Base-by-base conservation (phyloP, 2,329 filamentous ascomycete genomes). In the Colletotrichum camelliae region DNA sequence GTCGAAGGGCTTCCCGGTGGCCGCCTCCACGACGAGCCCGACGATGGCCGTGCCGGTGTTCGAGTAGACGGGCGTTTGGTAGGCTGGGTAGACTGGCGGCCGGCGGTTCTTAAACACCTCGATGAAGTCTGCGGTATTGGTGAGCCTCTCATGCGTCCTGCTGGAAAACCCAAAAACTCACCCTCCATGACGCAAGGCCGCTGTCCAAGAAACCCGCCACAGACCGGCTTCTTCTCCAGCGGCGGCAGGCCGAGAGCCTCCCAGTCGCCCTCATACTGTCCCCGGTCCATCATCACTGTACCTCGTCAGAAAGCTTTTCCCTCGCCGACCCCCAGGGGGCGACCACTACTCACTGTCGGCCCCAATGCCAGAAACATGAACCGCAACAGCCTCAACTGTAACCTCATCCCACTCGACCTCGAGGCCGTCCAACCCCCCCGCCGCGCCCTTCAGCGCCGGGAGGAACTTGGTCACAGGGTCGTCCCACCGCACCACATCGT, bases 11-110 rank as follows among this genome's bases (percentile, higher is more conserved):
- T 83, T 84, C 5, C 85, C 85, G 1, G 86, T 87, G 0, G 87
- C 83, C 7, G 83, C 83, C 74, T 89, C 86, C 1, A 91, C 81
- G 0, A 86, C 86, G 1, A 87, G 80, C 4, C 86, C 87, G 1
- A 90, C 83, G 3, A 89, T 73, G 2, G 85, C 80, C 24, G 88
- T 87, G 1, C 83, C 88, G 4, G 86, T 81, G 77, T 91, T 90
- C 33, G 88, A 87, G 79, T 91, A 91, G 4, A 84, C 81, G 0
- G 89, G 88, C 4, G 82, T 86, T 0, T 84, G 83, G 77, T 86
- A 88, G 0, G 88, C 85, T 0, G 81, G 79, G 67, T 87, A 89
- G 2, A 85, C 81, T 0, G 88, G 88, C 7, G 83, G 68, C 4
- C 78, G 80, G 7, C 80, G 80, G 64, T 78, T 78, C 24, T 77